Evolutionary conservation across 306 rosid genomes (phyloP).

Genomic region (Medicago ruthenica): DNA sequence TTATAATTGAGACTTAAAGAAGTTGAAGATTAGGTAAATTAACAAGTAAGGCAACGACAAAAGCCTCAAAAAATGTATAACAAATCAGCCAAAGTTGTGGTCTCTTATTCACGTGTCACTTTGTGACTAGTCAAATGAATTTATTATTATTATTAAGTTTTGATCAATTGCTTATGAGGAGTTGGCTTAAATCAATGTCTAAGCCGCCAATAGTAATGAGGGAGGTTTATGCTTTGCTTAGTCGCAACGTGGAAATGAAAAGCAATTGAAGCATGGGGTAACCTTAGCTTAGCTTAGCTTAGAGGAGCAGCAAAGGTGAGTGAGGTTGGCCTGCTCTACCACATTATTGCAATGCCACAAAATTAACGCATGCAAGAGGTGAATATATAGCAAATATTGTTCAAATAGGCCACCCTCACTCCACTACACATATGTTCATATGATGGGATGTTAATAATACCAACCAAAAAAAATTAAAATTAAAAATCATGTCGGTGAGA

Average conservation of each 20-base stretch:
- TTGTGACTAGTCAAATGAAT: background rate
- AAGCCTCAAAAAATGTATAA: background rate
- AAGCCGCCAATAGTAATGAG: background rate
- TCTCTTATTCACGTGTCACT: conserved; percentile 16
- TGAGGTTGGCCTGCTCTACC: conserved; percentile 32
- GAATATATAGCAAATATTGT: background rate
- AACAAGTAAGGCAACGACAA: background rate
- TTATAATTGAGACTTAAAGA: too few species aligned
- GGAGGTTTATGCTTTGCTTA: conserved; percentile 43
- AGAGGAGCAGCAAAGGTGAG: conserved; percentile 64
- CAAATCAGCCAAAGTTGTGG: conserved; percentile 7
- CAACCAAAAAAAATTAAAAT: too few species aligned
- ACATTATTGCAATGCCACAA: conserved; percentile 51
- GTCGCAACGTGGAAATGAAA: conserved; percentile 41
- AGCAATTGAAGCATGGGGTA: conserved; percentile 50
- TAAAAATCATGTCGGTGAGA: too few species aligned
- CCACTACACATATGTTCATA: conserved; percentile 1
- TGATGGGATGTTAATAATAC: background rate
- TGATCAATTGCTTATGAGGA: conserved; percentile 4
- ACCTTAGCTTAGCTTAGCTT: conserved; percentile 66
- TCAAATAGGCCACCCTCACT: conserved; percentile 2
- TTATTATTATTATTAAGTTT: background rate
- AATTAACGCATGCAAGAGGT: conserved; percentile 58
- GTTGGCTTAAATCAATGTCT: conserved; percentile 27
- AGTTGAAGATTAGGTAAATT: too few species aligned